Evolutionary conservation across 805 yeast species (phyloP).

Genomic region (Cyberlindnera maclurae): DNA sequence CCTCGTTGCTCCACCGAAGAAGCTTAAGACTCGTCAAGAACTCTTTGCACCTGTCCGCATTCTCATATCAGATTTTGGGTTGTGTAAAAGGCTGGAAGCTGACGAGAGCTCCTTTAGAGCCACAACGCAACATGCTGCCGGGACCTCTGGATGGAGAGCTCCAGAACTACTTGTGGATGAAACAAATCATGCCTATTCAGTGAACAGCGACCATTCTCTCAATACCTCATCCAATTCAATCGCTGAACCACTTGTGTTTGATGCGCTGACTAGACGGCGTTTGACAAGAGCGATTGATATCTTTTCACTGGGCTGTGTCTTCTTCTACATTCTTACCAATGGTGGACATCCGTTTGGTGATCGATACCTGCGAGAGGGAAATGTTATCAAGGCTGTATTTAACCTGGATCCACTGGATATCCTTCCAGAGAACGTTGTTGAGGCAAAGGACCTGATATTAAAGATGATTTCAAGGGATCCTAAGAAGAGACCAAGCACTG

Average conservation of each 20-base stretch:
- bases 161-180: slow-evolving; percentile 68
- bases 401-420: slow-evolving; percentile 20
- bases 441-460: slow-evolving; percentile 65
- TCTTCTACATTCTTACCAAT: slow-evolving; percentile 72
- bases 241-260: slow-evolving; percentile 31
- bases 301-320: slow-evolving; percentile 92
- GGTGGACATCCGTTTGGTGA: slow-evolving; percentile 97
- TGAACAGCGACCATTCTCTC: slow-evolving; percentile 20
- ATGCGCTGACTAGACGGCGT: slow-evolving; percentile 42
- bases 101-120: slow-evolving; percentile 93
- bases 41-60: slow-evolving; percentile 48
- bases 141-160: slow-evolving; percentile 98
- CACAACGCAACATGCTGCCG: slow-evolving; percentile 88
- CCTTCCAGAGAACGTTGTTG: slow-evolving; percentile 38
- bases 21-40: slow-evolving; percentile 23
- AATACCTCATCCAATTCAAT: slow-evolving; percentile 20
- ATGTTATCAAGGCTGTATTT: slow-evolving; percentile 65
- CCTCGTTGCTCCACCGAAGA: slow-evolving; percentile 66
- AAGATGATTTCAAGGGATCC: slow-evolving; percentile 72
- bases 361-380: slow-evolving; percentile 78
- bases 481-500: slow-evolving; percentile 61
- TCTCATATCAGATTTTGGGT: slow-evolving; percentile 90
- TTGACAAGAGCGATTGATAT: slow-evolving; percentile 88
- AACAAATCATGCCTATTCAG: slow-evolving; percentile 10
- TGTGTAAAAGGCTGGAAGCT: slow-evolving; percentile 84